Evolutionary conservation across 2,329 filamentous ascomycete genomes (phyloP), one percentile per base, ranked within the genome.

Genomic region (Diplodia seriata): DNA sequence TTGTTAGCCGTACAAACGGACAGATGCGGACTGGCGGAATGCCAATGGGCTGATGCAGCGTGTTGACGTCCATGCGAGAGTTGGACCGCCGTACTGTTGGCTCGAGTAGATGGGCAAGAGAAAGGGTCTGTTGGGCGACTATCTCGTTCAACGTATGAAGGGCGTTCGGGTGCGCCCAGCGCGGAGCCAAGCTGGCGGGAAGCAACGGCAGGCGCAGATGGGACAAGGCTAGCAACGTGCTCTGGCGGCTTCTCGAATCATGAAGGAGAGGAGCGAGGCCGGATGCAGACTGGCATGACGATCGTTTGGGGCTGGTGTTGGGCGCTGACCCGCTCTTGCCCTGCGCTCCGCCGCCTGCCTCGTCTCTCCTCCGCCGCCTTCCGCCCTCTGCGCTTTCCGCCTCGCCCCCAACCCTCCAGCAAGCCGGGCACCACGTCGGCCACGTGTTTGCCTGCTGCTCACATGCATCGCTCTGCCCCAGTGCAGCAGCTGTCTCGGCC

Each of bases 221-320:
- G 57, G n/a, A 63, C 18, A n/a, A 31, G 4, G 29, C n/a, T 36
- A 12, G 29, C 12, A 26, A 26, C 33, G 11, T 36, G 33, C 8
- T 33, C 6, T 9, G 31, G 31, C 8, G 33, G 59, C 14, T 49
- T 61, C 56, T 38, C 59, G 59, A 50, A 51, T 63, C 43, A 51
- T 49, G 43, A 5, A 20, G 59, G 29, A 18, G 20, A 50, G 29
- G 20, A 20, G 20, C 59, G 15, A 38, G 59, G 9, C 43, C 50
- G 47, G 29, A 61, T 36, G 40, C 56, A 61, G 56, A 1, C 15
- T 49, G 56, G 56, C 40, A 6, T 18, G 55, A 7, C 9, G 36
- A 29, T 40, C 15, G 40, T 15, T 23, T 43, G 56, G 36, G 29
- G 29, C 26, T 63, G 59, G 59, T 63, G 59, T 63, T 63, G 59